Percentiles rank a stretch among this genome's conserved stretches.
Conservation (phyloP, 192 early-diverging fungal genomes). For the Backusella morwellensis region DNA sequence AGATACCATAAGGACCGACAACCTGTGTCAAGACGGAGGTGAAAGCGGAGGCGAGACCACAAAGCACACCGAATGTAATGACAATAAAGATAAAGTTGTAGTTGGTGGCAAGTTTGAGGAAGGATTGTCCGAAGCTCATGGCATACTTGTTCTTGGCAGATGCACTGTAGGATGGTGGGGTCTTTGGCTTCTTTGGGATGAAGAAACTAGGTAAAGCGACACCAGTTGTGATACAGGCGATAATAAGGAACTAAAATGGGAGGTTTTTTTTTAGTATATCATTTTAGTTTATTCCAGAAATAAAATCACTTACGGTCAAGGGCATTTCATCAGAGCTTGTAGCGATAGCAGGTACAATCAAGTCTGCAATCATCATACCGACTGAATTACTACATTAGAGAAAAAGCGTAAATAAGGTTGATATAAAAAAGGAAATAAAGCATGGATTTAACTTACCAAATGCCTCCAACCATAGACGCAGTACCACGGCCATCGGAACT, state of each 20-base stretch:
- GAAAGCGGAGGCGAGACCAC: conserved; percentile 48
- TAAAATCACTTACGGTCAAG: conserved; percentile 29
- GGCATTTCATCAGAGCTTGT: conserved; percentile 28
- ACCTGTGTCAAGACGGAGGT: conserved; percentile 46
- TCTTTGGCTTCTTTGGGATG: conserved; percentile 42
- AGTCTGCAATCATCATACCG: conserved; percentile 46
- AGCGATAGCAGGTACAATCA: conserved; percentile 47
- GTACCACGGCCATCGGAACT: conserved; percentile 44
- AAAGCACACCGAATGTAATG: conserved; percentile 42
- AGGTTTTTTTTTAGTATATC: no score
- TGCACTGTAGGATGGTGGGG: conserved; percentile 49
- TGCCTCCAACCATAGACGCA: conserved; percentile 49
- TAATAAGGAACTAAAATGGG: conserved; percentile 31
- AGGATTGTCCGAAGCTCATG: conserved; percentile 31
- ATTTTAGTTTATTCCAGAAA: no score
- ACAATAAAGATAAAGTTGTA: conserved; percentile 46
- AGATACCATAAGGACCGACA: conserved; percentile 41
- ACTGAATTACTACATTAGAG: conserved; percentile 32
- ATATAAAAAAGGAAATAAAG: background rate
- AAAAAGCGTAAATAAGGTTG: background rate
- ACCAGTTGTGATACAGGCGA: conserved; percentile 41
- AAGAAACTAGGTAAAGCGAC: conserved; percentile 43
- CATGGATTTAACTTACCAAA: background rate
- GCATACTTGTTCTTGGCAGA: conserved; percentile 28
- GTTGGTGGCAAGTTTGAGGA: conserved; percentile 42